Base-by-base conservation (phyloP, 2,329 filamentous ascomycete genomes). In the Falciphora oryzae region DNA sequence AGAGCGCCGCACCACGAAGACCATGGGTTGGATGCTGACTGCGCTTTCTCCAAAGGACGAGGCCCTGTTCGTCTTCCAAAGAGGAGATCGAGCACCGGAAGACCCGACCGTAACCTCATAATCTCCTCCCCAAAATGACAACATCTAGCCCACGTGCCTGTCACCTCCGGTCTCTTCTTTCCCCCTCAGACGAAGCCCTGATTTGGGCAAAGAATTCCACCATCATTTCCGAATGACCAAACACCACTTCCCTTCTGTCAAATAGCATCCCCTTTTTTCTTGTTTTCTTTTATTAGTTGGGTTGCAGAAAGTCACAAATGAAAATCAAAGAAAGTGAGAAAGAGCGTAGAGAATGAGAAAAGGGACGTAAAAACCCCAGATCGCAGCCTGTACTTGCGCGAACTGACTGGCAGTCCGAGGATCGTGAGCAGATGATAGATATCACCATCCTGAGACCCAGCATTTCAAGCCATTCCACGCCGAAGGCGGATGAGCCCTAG, bases 11-110 rank as follows among this genome's bases (percentile, higher is more conserved):
- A 57, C n/a, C 13, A 62, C n/a, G 7, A 13, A n/a, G 53, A 35
- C 28, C 25, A 31, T 22, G 13, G 25, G 38, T 27, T 28, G 50
- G 27, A 62, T 32, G 25, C 18, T 32, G 50, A 63, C 53, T 35
- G 22, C 6, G 25, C 22, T 35, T 14, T 25, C 14, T 16, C 2
- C 7, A 50, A 63, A 63, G 74, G 90, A 93, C 70, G 89, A 93
- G 75, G 89, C 86, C 0, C 71, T 92, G 64, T 92, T 87, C 74
- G 81, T 91, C 27, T 92, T 89, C 68, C 80, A 83, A 69, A 73
- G 81, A 64, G 79, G 80, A 22, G 70, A 76, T n/a, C 73, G 76
- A 66, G 78, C 74, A 16, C 62, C 59, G 14, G 22, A 27, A n/a
- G 31, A 61, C 2, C 44, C 44, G 8, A 7, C 10, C 8, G 14